Conservation (phyloP, 2,329 filamentous ascomycete genomes). For the Harringtonia lauricola region DNA sequence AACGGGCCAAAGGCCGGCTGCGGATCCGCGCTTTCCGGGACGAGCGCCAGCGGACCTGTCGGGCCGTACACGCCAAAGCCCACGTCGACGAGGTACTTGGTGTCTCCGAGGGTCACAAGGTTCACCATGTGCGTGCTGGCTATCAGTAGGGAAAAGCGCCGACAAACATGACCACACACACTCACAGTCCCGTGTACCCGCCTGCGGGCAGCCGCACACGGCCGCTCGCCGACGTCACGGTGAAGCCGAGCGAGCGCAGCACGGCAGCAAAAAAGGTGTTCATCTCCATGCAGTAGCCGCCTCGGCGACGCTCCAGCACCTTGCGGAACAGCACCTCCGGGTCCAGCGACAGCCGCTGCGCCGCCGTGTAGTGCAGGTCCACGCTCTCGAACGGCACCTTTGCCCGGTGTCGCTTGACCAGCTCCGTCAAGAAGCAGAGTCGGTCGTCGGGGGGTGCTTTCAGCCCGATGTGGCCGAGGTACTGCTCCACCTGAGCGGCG, state of each 20-base stretch:
- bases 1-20: not conserved
- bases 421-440: slow-evolving; percentile 18
- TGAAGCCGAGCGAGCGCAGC: slow-evolving; percentile 35
- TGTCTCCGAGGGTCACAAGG: slow-evolving; percentile 39
- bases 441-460: not conserved
- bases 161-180: not conserved
- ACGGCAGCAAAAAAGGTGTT: slow-evolving; percentile 33
- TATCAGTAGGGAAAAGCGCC: not conserved
- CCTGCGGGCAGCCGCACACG: slow-evolving; percentile 1
- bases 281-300: slow-evolving; percentile 44
- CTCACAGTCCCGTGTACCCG: slow-evolving; percentile 18
- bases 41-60: slow-evolving; percentile 20
- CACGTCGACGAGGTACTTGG: slow-evolving; percentile 43
- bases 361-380: slow-evolving; percentile 33
- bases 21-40: not conserved
- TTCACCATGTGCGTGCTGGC: slow-evolving; percentile 42
- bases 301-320: slow-evolving; percentile 30
- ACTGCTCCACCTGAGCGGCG: slow-evolving; percentile 1
- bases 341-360: slow-evolving; percentile 18
- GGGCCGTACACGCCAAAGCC: slow-evolving; percentile 43
- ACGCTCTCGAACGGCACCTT: slow-evolving; percentile 44
- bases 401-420: slow-evolving; percentile 31
- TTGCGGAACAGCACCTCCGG: slow-evolving; percentile 18
- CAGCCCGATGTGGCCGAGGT: slow-evolving; percentile 4
- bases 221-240: slow-evolving; percentile 25